phyloP scores from a whole-genome alignment of 257 asterid genomes.

The Ilex aquifolium region DNA sequence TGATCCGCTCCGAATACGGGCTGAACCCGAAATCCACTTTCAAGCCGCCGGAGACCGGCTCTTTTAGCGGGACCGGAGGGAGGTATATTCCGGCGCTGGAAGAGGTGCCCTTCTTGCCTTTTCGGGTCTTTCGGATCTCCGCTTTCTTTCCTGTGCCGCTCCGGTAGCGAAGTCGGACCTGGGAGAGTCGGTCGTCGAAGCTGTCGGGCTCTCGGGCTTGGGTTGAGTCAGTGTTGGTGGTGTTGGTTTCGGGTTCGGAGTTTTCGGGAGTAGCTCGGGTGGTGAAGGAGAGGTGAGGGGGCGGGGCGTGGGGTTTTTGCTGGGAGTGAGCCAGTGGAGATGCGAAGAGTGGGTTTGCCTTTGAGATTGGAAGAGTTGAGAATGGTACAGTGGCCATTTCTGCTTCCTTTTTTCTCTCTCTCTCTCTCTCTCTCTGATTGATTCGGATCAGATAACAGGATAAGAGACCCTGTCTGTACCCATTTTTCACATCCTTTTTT shows the following conservation, averaged over 20 bases:
- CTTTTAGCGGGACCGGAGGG: slow-evolving; percentile 74
- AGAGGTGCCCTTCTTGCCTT: slow-evolving; percentile 58
- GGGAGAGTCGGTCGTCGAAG: slow-evolving; percentile 72
- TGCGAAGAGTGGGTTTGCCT: slow-evolving; percentile 36
- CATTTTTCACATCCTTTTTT: too few relatives aligned
- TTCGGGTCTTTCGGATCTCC: slow-evolving; percentile 53
- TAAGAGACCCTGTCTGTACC: too few relatives aligned
- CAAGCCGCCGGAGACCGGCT: slow-evolving; percentile 68
- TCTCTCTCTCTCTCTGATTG: background rate
- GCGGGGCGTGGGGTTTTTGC: slow-evolving; percentile 14
- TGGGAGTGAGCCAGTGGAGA: slow-evolving; percentile 23
- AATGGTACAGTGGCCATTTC: slow-evolving; percentile 68
- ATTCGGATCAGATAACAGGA: too few relatives aligned
- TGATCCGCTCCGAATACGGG: slow-evolving; percentile 71
- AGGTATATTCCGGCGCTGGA: slow-evolving; percentile 64
- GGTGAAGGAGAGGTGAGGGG: slow-evolving; percentile 20
- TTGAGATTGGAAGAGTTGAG: slow-evolving; percentile 59
- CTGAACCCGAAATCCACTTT: slow-evolving; percentile 90
- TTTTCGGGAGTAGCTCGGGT: slow-evolving; percentile 55
- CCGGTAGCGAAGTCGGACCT: slow-evolving; percentile 64
- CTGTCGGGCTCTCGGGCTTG: slow-evolving; percentile 33
- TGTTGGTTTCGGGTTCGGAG: slow-evolving; percentile 9
- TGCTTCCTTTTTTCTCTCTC: background rate
- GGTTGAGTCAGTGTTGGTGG: slow-evolving; percentile 31
- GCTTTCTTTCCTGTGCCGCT: slow-evolving; percentile 85